Conservation (phyloP, 1,284 basidiomycete genomes). For the Psilocybe mexicana region DNA sequence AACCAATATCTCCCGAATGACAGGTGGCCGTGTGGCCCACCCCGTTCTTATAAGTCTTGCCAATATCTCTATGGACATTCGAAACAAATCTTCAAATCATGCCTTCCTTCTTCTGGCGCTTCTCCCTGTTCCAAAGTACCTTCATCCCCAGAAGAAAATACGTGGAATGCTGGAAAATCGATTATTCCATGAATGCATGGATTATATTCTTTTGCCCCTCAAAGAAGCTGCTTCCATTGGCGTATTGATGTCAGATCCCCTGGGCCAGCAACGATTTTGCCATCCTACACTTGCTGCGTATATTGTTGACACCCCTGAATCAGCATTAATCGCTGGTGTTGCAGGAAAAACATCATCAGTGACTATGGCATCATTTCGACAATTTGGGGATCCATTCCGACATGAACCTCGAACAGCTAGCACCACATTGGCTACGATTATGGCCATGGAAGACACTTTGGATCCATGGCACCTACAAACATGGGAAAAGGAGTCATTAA, state of each 20-base stretch:
- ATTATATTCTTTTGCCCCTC: constrained; percentile 31
- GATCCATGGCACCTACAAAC: constrained; percentile 21
- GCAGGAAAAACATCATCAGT: constrained; percentile 29
- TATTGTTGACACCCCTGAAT: constrained; percentile 32
- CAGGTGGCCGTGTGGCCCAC: constrained; percentile 31
- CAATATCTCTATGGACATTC: constrained; percentile 32
- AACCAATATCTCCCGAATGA: constrained; percentile 33
- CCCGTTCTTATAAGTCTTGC: constrained; percentile 35
- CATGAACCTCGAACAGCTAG: constrained; percentile 24
- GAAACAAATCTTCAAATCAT: constrained; percentile 31
- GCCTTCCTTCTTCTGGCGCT: constrained; percentile 31
- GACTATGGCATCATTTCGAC: constrained; percentile 24
- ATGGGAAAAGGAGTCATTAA: constrained; percentile 17
- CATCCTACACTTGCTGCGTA: constrained; percentile 27
- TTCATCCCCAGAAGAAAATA: constrained; percentile 18
- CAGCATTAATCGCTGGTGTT: constrained; percentile 25
- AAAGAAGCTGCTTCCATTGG: constrained; percentile 33
- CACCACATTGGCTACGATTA: constrained; percentile 23
- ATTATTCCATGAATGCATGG: constrained; percentile 32
- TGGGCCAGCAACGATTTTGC: constrained; percentile 21
- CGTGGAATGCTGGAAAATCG: constrained; percentile 23
- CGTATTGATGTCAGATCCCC: constrained; percentile 29
- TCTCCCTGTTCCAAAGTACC: constrained; percentile 32
- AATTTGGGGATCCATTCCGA: constrained; percentile 27
- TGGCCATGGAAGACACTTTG: constrained; percentile 2